These are phyloP conservation scores for Saururus chinensis DNA, from an alignment of 164 flowering plant genomes.

Conservation along the genomic window DNA sequence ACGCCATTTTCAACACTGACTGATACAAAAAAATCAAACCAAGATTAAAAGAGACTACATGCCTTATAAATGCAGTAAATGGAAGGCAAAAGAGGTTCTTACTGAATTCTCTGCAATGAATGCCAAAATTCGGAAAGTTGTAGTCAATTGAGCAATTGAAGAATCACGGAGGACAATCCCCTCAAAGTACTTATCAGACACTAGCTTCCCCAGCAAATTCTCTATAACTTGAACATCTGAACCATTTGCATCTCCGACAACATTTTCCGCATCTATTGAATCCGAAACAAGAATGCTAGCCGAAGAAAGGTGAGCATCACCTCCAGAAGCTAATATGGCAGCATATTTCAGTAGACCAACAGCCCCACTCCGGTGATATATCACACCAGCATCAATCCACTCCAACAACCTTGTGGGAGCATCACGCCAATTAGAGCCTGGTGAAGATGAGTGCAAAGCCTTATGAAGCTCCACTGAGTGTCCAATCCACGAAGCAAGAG, in stretches of 20 bases:
- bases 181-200: constrained; percentile 72
- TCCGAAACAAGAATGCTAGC: constrained; percentile 66
- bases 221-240: constrained; percentile 72
- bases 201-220: constrained; percentile 64
- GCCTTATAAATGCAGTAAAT: background rate
- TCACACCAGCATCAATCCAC: constrained; percentile 96
- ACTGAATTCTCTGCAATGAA: constrained; percentile 90
- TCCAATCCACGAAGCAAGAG: constrained; percentile 77
- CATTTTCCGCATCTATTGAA: constrained; percentile 74
- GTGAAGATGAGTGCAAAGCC: constrained; percentile 83
- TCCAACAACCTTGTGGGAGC: constrained; percentile 90
- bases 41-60: background rate
- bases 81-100: constrained; percentile 11
- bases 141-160: constrained; percentile 78
- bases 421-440: constrained; percentile 91
- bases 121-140: constrained; percentile 82
- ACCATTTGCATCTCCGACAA: constrained; percentile 52
- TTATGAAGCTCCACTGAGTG: constrained; percentile 80
- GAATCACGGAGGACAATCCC: constrained; percentile 80
- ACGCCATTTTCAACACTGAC: no score
- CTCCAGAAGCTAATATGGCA: constrained; percentile 93
- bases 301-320: constrained; percentile 79
- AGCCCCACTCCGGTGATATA: constrained; percentile 84
- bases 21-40: no score
- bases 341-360: constrained; percentile 86